A percentile compares a stretch with the other conserved stretches of the same genome.
phyloP scores from a whole-genome alignment of 192 early-diverging fungal genomes.

The Entophlyctis luteolus region DNA sequence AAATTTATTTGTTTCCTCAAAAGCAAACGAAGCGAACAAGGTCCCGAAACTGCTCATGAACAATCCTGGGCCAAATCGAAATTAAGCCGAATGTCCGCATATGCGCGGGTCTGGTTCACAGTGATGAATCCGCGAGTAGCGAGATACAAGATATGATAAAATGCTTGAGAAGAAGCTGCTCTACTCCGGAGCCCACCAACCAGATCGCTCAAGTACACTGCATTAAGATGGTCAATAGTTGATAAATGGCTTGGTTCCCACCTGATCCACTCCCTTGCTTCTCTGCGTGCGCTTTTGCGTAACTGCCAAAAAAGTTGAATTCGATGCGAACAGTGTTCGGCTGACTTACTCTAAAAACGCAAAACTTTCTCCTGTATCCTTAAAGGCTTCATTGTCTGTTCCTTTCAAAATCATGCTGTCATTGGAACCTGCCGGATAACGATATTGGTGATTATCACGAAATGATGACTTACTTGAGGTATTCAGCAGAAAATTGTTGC shows the following conservation, averaged over 20 bases:
- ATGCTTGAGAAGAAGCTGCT: constrained; percentile 9
- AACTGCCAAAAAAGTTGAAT: too few relatives aligned
- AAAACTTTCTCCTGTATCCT: constrained; percentile 5
- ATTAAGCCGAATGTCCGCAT: constrained; percentile 2
- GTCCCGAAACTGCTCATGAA: too few relatives aligned
- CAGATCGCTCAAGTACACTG: background rate
- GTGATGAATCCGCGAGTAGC: background rate
- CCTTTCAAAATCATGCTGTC: background rate
- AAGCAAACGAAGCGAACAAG: too few relatives aligned
- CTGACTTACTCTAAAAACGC: background rate
- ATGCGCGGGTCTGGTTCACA: background rate
- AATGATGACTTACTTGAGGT: background rate
- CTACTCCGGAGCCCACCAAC: background rate
- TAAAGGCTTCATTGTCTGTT: background rate
- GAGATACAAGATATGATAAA: constrained; percentile 22
- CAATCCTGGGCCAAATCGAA: too few relatives aligned
- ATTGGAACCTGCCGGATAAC: background rate
- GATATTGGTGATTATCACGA: background rate
- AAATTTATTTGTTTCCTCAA: too few relatives aligned
- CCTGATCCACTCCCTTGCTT: too few relatives aligned
- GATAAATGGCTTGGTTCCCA: too few relatives aligned
- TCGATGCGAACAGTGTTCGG: too few relatives aligned
- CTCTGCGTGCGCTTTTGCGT: too few relatives aligned
- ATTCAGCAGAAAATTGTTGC: background rate
- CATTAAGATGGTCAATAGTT: too few relatives aligned